phyloP scores from a whole-genome alignment of 2,329 filamentous ascomycete species.

The Septoria linicola region DNA sequence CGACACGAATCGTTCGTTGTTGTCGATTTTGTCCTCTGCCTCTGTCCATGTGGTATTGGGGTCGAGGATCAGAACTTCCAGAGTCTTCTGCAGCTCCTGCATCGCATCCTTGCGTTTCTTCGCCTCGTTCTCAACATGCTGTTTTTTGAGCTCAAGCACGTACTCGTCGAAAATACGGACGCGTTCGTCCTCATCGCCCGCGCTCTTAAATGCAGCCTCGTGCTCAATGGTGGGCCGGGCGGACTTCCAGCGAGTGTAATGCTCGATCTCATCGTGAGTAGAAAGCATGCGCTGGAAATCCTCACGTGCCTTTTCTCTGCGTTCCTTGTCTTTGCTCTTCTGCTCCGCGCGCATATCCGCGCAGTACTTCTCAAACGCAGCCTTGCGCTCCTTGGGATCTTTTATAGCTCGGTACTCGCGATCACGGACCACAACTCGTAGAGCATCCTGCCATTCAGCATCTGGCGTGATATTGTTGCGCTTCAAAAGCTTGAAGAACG shows the following conservation, averaged over 20 bases:
- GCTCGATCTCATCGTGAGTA: slow-evolving; percentile 93
- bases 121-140: slow-evolving; percentile 72
- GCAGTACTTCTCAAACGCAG: slow-evolving; percentile 93
- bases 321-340: slow-evolving; percentile 90
- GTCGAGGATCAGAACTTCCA: slow-evolving; percentile 79
- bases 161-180: slow-evolving; percentile 93
- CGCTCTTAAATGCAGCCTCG: slow-evolving; percentile 92
- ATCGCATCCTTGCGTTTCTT: slow-evolving; percentile 74
- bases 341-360: slow-evolving; percentile 87
- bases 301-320: slow-evolving; percentile 82
- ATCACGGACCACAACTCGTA: slow-evolving; percentile 83
- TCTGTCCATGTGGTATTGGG: slow-evolving; percentile 94
- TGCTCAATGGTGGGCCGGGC: slow-evolving; percentile 90
- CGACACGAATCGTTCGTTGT: slow-evolving; percentile 71
- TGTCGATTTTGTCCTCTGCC: slow-evolving; percentile 77
- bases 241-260: slow-evolving; percentile 96
- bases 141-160: slow-evolving; percentile 76
- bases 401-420: slow-evolving; percentile 90
- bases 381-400: slow-evolving; percentile 84
- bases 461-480: slow-evolving; percentile 83
- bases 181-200: slow-evolving; percentile 81
- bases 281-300: slow-evolving; percentile 96
- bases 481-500: slow-evolving; percentile 86
- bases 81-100: slow-evolving; percentile 74
- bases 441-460: slow-evolving; percentile 88